Conservation (phyloP, 73 alveolate species). For the Blepharisma japonicum region DNA sequence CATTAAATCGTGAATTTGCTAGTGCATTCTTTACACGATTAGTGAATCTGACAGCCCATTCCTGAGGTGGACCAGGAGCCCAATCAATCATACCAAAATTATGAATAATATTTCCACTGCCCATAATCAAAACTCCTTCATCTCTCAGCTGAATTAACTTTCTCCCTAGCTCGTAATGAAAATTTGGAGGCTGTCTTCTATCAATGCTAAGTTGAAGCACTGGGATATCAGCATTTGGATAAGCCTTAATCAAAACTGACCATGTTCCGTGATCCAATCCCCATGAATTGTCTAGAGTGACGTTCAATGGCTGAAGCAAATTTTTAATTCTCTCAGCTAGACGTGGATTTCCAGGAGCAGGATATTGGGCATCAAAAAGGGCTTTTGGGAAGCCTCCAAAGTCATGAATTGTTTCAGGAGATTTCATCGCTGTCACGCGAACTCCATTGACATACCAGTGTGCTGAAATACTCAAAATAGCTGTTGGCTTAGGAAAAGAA, state of each 20-base stretch:
- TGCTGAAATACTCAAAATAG: conserved; percentile 35
- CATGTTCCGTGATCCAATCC: conserved; percentile 44
- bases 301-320: conserved; percentile 29
- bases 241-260: conserved; percentile 18
- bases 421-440: conserved; percentile 29
- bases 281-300: conserved; percentile 35
- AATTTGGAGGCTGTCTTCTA: neutral
- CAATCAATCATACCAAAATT: too few species aligned
- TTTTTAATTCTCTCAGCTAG: conserved; percentile 32
- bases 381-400: conserved; percentile 41
- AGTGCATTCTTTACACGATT: too few species aligned
- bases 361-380: conserved; percentile 23
- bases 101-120: too few species aligned
- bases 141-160: too few species aligned
- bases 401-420: conserved; percentile 32
- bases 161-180: too few species aligned
- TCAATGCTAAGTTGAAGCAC: conserved; percentile 22
- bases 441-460: conserved; percentile 38
- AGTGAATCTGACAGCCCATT: too few species aligned
- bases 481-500: conserved; percentile 28
- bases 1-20: too few species aligned
- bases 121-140: too few species aligned
- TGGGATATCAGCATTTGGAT: conserved; percentile 38
- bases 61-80: too few species aligned
- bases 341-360: conserved; percentile 24